These are phyloP conservation scores for Byssothecium circinans DNA, from an alignment of 2,329 filamentous ascomycete species.

Conservation along the genomic window DNA sequence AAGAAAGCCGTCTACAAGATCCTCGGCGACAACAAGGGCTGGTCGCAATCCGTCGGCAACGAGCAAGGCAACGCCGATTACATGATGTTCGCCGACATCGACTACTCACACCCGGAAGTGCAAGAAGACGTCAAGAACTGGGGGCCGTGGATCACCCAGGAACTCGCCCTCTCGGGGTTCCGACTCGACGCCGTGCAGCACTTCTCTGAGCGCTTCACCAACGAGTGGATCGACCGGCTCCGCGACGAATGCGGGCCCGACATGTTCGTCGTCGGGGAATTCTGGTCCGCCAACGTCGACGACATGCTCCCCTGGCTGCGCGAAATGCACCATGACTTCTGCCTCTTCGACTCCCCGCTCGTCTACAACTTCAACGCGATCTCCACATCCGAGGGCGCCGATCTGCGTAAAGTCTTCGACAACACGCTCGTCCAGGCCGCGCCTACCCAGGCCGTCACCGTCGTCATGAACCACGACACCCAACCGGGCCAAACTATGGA, in stretches of 20 bases:
- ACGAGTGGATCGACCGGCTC: conserved; percentile 63
- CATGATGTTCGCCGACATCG: conserved; percentile 72
- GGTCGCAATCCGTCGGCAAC: conserved; percentile 63
- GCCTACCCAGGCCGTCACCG: conserved; percentile 63
- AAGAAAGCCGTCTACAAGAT: conserved; percentile 68
- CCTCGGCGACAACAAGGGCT: conserved; percentile 63
- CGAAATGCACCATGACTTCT: conserved; percentile 57
- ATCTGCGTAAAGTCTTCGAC: conserved; percentile 67
- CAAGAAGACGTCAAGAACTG: conserved; percentile 64
- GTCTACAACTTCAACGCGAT: conserved; percentile 67
- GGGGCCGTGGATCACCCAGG: conserved; percentile 67
- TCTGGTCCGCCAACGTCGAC: conserved; percentile 63
- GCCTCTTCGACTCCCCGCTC: conserved; percentile 68
- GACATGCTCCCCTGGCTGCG: conserved; percentile 61
- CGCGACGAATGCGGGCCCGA: conserved; percentile 50
- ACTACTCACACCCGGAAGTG: conserved; percentile 63
- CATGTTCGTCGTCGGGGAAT: conserved; percentile 70
- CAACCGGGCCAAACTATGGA: conserved; percentile 65
- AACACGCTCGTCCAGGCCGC: conserved; percentile 58
- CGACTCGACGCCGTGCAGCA: conserved; percentile 74
- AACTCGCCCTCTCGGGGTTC: conserved; percentile 65
- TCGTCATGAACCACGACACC: conserved; percentile 75
- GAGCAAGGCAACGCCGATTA: conserved; percentile 69
- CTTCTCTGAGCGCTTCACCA: conserved; percentile 67
- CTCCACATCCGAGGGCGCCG: conserved; percentile 58